A percentile compares a stretch with the other conserved stretches of the same genome.
Conservation (phyloP, 2,329 filamentous ascomycete genomes). For the Sclerotinia trifoliorum region DNA sequence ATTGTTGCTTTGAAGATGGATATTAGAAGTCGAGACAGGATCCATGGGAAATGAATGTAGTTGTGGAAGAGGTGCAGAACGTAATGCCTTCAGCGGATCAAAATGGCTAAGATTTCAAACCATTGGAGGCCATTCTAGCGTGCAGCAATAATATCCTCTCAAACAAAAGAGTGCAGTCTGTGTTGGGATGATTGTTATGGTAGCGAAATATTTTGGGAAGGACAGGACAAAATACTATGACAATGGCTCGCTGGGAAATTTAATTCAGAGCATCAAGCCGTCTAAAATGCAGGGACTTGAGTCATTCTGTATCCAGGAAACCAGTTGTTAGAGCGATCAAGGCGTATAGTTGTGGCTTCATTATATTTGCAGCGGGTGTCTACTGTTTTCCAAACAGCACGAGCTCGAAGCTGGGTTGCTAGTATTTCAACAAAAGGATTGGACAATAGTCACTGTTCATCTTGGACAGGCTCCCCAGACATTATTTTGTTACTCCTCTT, state of each 20-base stretch:
- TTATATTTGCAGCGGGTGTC: background rate
- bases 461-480: background rate
- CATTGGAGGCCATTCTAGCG: background rate
- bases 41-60: background rate
- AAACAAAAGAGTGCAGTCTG: background rate
- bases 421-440: background rate
- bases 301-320: no score
- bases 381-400: background rate
- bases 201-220: background rate
- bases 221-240: background rate
- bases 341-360: background rate
- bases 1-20: constrained; percentile 10
- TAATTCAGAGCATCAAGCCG: background rate
- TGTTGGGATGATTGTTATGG: background rate
- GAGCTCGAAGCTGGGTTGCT: background rate
- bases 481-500: background rate
- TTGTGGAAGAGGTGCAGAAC: background rate
- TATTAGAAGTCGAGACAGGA: background rate
- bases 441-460: background rate
- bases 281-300: background rate
- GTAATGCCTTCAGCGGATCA: background rate
- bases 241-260: no score
- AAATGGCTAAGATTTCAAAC: background rate
- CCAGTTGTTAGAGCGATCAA: no score
- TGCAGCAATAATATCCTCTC: background rate